phyloP scores from a whole-genome alignment of 2,329 filamentous ascomycete species.

The Juglanconis juglandina region DNA sequence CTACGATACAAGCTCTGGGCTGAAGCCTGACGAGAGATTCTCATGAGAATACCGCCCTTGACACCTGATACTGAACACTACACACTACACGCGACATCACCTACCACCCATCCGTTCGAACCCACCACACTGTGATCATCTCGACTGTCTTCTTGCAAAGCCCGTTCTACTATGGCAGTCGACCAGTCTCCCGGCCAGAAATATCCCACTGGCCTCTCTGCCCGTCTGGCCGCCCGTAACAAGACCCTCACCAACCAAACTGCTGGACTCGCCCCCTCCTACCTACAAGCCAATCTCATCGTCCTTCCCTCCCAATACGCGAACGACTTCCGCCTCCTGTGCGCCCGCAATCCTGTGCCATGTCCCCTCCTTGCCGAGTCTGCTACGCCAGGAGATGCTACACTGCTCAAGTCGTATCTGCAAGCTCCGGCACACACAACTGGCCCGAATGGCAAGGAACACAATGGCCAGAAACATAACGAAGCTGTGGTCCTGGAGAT shows the following conservation, averaged over 20 bases:
- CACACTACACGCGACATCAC: no score
- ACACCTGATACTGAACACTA: not conserved
- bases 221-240: conserved; percentile 41
- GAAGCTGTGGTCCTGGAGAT: conserved; percentile 24
- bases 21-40: not conserved
- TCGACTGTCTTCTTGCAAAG: not conserved
- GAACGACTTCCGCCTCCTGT: conserved; percentile 55
- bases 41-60: not conserved
- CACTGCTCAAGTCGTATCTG: conserved; percentile 28
- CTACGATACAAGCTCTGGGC: not conserved
- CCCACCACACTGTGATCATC: not conserved
- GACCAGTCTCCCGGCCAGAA: not conserved
- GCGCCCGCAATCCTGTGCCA: conserved; percentile 58
- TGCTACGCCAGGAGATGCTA: conserved; percentile 36
- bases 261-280: conserved; percentile 51
- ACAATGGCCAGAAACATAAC: not conserved
- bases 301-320: conserved; percentile 56
- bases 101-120: no score
- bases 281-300: conserved; percentile 61
- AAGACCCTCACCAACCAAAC: conserved; percentile 42
- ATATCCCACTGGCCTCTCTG: conserved; percentile 32
- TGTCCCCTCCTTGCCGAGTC: conserved; percentile 59
- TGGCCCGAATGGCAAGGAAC: not conserved
- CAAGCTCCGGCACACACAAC: conserved; percentile 18
- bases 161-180: not conserved